These are phyloP conservation scores for Alternaria ventricosa DNA, from an alignment of 2,329 filamentous ascomycete species.

Conservation along the genomic window DNA sequence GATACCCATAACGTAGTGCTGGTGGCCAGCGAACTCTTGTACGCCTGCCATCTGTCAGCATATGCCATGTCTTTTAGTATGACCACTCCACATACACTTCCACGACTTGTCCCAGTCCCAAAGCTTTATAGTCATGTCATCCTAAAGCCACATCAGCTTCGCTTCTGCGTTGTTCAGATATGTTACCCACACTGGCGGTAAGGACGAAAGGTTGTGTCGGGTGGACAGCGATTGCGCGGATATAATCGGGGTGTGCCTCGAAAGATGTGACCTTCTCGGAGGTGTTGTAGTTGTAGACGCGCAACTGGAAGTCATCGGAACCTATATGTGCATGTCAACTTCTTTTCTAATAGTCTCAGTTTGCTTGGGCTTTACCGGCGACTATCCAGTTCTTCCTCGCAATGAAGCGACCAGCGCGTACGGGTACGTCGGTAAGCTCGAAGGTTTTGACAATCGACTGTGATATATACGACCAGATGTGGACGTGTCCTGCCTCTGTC, in stretches of 20 bases:
- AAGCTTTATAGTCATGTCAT: slow-evolving; percentile 73
- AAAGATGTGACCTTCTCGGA: slow-evolving; percentile 98
- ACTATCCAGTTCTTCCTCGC: slow-evolving; percentile 99
- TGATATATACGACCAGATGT: slow-evolving; percentile 91
- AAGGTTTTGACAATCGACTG: slow-evolving; percentile 96
- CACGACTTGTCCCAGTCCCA: slow-evolving; percentile 99
- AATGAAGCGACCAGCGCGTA: slow-evolving; percentile 94
- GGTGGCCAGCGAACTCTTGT: slow-evolving; percentile 94
- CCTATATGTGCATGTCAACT: slow-evolving; percentile 38
- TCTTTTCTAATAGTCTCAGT: neutral
- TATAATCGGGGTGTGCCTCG: slow-evolving; percentile 98
- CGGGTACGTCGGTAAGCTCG: slow-evolving; percentile 96
- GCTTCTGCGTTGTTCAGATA: neutral
- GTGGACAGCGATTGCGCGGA: slow-evolving; percentile 94
- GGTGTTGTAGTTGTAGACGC: slow-evolving; percentile 96
- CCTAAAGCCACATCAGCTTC: slow-evolving; percentile 34
- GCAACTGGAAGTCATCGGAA: slow-evolving; percentile 86
- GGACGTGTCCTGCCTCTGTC: slow-evolving; percentile 79
- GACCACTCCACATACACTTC: slow-evolving; percentile 69
- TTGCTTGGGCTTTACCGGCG: slow-evolving; percentile 64
- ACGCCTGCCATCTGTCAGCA: slow-evolving; percentile 57
- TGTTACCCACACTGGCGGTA: slow-evolving; percentile 71
- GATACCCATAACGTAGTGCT: slow-evolving; percentile 95
- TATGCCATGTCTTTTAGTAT: neutral
- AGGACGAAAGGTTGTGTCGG: slow-evolving; percentile 94